Base-by-base conservation (phyloP, 2,329 filamentous ascomycete genomes). In the Paecilomyces variotii region DNA sequence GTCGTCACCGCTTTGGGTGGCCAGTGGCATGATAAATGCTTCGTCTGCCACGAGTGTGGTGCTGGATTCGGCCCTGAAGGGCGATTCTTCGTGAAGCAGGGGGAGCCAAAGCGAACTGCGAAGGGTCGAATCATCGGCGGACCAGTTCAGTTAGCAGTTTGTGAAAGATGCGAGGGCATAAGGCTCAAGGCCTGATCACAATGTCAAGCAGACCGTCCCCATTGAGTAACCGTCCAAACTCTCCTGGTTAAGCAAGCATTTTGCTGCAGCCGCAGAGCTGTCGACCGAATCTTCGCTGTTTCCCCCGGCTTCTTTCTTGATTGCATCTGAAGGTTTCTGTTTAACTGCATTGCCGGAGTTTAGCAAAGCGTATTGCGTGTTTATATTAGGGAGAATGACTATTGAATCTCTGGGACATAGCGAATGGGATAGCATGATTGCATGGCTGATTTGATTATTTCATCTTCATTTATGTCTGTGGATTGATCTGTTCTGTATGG, bases 1-100 rank as follows among this genome's bases (percentile, higher is more conserved):
- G 95, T 97, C 60, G 86, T 99, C 24, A 87, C 88, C 70, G 94
- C 94, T 0, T 79, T 99, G 51, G 93, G 91, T 4, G 86, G 85
- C 11, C 93, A 97, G 77, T 99, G 94, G 92, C 94, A 99, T 75
- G 87, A 90, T 57, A 81, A 86, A 60, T 99, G 94, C 74, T 99
- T 99, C 77, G 86, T 87, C 58, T 99, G 94, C 71, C 73, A 85
- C 77, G 83, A 86, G 67, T 87, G 85, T 66, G 79, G 79, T 26
- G 79, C 80, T 30, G 80, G 79, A 0, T 87, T 87, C 64, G 79
- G 77, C 3, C 65, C 80, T 4, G 84, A 87, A 59, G 85, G 84
- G 0, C 72, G 83, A 54, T 87, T 86, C 70, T 87, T 87, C 64
- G 76, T 87, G 10, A 77, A 83, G 35, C 82, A 84, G 56, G 80